These are phyloP conservation scores for Penicillium steckii DNA, from an alignment of 495 filamentous ascomycete genomes.

Conservation along the genomic window DNA sequence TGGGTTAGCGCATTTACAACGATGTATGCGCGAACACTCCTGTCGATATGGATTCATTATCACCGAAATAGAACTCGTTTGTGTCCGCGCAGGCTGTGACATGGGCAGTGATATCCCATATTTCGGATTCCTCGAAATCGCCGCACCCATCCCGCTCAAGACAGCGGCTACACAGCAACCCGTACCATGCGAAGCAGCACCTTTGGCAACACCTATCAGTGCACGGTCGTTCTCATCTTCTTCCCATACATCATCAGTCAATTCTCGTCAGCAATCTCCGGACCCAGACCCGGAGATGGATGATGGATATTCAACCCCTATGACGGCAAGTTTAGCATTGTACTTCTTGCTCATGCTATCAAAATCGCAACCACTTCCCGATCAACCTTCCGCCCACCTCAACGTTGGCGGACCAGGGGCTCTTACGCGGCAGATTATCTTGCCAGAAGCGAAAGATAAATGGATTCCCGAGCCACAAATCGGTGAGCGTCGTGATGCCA, in stretches of 20 bases:
- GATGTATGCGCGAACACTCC: constrained; percentile 86
- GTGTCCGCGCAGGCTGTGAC: constrained; percentile 77
- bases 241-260: constrained; percentile 14
- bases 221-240: constrained; percentile 25
- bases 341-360: constrained; percentile 86
- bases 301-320: constrained; percentile 41
- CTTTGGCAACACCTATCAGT: constrained; percentile 26
- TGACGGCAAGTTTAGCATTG: constrained; percentile 69
- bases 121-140: constrained; percentile 82
- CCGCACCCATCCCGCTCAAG: constrained; percentile 55
- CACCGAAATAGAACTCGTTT: constrained; percentile 90
- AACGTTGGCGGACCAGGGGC: constrained; percentile 82
- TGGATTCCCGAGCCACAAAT: constrained; percentile 88
- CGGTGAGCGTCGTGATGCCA: constrained; percentile 80
- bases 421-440: constrained; percentile 67
- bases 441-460: constrained; percentile 62
- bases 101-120: constrained; percentile 65
- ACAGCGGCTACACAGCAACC: constrained; percentile 21
- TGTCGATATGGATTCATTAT: constrained; percentile 94
- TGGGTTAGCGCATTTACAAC: constrained; percentile 78
- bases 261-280: constrained; percentile 15
- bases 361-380: constrained; percentile 64
- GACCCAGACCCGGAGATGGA: background rate
- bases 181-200: constrained; percentile 7
- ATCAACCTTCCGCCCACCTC: constrained; percentile 65